Evolutionary conservation across 164 flowering plant species (phyloP), one percentile per base, ranked within the genome.

Genomic region (Vitis amurensis): DNA sequence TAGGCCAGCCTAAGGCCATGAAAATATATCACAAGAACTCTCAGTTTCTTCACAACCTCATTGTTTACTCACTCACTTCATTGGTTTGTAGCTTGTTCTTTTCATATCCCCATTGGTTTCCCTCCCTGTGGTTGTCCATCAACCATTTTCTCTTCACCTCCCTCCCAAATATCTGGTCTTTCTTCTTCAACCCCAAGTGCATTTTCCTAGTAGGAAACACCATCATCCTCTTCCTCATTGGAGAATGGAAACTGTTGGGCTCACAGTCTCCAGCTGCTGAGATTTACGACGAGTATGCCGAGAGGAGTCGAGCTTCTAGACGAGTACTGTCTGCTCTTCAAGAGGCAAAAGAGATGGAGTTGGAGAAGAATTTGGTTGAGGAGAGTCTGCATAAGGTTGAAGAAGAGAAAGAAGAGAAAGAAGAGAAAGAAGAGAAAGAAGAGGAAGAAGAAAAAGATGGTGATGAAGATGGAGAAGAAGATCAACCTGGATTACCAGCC

Each of bases 211-310:
- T 76, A 49, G 76, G 64, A 4, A 77, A 72, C 57, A 63, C 51
- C 37, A 72, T 77, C 30, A 68, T 77, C 12, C n/a, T 66, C 55
- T 61, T 60, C 16, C 73, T 77, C 2, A 63, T 77, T 9, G 73
- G 76, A 15, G 73, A 77, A 48, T 77, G 73, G 57, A 72, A 70
- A 66, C 59, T 64, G 9, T 31, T 52, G 4, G 27, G 63, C 50
- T 47, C 73, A 7, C 11, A 52, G 9, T 50, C 67, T 50, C 23
- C 61, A 3, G 65, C 19, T n/a, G 12, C 9, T 13, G 69, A 67
- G 11, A 68, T 71, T 27, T 68, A 76, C 16, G 71, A 71, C n/a
- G 71, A 71, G 63, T 71, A 68, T 50, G 66, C 64, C 2, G 56
- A 49, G 60, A 58, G 69, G 51, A 76, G 72, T n/a, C 37, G 48